phyloP scores from a whole-genome alignment of 306 rosid species.

The Cucumis cinereus region DNA sequence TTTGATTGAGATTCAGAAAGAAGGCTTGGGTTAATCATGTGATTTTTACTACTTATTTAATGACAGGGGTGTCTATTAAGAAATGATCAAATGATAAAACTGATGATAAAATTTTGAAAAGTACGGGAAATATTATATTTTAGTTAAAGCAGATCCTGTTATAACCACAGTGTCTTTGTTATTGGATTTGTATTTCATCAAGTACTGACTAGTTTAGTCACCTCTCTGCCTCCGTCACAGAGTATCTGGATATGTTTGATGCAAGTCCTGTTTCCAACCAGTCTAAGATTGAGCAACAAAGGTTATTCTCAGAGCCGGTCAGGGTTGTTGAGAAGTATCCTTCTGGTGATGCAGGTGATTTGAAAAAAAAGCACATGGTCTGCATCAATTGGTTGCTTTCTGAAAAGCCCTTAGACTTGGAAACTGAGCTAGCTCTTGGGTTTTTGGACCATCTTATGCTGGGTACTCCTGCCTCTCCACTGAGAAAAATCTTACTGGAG shows the following conservation, averaged over 20 bases:
- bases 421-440: slow-evolving; percentile 65
- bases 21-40: background rate
- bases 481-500: slow-evolving; percentile 84
- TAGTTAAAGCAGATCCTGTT: background rate
- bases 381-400: slow-evolving; percentile 90
- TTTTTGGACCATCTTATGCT: slow-evolving; percentile 90
- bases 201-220: slow-evolving; percentile 10
- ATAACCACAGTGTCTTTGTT: background rate
- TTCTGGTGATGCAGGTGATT: slow-evolving; percentile 70
- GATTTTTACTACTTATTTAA: background rate
- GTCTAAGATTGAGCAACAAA: slow-evolving; percentile 62
- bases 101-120: background rate
- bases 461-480: slow-evolving; percentile 98
- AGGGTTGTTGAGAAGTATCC: slow-evolving; percentile 85
- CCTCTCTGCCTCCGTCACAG: slow-evolving; percentile 28
- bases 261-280: slow-evolving; percentile 65
- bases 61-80: background rate
- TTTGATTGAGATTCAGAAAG: background rate
- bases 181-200: background rate
- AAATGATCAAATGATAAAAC: background rate
- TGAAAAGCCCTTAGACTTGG: slow-evolving; percentile 81
- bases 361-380: slow-evolving; percentile 86
- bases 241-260: slow-evolving; percentile 71
- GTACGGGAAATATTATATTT: background rate
- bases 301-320: slow-evolving; percentile 64